Conservation (phyloP, 2,329 filamentous ascomycete species). For the Tricladium varicosporioides region DNA sequence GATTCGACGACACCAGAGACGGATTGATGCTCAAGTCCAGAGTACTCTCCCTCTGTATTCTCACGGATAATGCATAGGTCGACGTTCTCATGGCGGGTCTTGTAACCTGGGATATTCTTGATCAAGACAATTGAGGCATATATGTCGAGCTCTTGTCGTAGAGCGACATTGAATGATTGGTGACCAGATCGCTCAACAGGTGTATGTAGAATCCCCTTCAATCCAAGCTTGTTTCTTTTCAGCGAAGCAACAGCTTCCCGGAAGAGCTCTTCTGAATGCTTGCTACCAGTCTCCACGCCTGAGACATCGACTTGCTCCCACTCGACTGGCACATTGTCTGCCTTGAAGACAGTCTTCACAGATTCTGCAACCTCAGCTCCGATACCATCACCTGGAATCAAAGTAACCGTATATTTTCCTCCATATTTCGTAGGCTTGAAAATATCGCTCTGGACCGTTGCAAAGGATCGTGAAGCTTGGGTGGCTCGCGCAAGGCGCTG, state of each 20-base stretch:
- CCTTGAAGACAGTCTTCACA: slow-evolving; percentile 99
- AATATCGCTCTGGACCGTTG: slow-evolving; percentile 88
- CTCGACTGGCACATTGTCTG: slow-evolving; percentile 96
- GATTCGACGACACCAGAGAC: slow-evolving; percentile 96
- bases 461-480: slow-evolving; percentile 47
- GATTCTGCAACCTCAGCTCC: slow-evolving; percentile 97
- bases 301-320: slow-evolving; percentile 98
- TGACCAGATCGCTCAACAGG: slow-evolving; percentile 95
- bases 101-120: slow-evolving; percentile 99
- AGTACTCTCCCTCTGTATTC: slow-evolving; percentile 99
- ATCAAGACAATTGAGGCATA: slow-evolving; percentile 97
- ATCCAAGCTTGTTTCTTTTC: slow-evolving; percentile 96
- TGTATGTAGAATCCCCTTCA: slow-evolving; percentile 98
- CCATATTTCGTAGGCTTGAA: slow-evolving; percentile 97
- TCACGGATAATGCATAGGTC: slow-evolving; percentile 99
- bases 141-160: slow-evolving; percentile 99
- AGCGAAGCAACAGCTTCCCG: slow-evolving; percentile 92
- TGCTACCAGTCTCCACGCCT: slow-evolving; percentile 77
- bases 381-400: slow-evolving; percentile 98
- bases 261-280: slow-evolving; percentile 92
- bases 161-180: slow-evolving; percentile 98
- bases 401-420: slow-evolving; percentile 97
- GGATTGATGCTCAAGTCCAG: slow-evolving; percentile 96
- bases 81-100: slow-evolving; percentile 95
- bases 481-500: slow-evolving; percentile 35